Evolutionary conservation across 495 filamentous ascomycete genomes (phyloP).

Genomic region (Podospora didyma): DNA sequence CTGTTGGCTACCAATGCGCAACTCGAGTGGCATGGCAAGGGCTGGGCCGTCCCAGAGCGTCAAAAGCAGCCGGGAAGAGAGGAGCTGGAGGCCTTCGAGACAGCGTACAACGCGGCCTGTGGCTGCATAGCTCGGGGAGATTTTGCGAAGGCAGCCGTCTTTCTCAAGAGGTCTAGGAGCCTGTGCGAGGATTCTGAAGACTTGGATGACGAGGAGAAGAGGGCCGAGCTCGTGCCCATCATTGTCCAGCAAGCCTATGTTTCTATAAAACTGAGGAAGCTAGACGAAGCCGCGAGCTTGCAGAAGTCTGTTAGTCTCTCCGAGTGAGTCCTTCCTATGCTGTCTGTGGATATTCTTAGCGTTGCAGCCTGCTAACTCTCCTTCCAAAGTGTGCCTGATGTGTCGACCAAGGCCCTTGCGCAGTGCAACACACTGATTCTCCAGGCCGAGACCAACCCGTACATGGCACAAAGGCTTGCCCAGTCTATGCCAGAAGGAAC

Average conservation of each 20-base stretch:
- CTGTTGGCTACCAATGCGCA: conserved; percentile 75
- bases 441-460: conserved; percentile 66
- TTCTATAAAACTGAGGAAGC: conserved; percentile 64
- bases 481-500: conserved; percentile 53
- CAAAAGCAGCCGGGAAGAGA: conserved; percentile 59
- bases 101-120: conserved; percentile 89
- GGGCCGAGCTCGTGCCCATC: conserved; percentile 79
- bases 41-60: conserved; percentile 30
- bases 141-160: conserved; percentile 65
- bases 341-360: background rate
- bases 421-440: conserved; percentile 71
- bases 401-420: conserved; percentile 71
- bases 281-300: conserved; percentile 66
- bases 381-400: conserved; percentile 63
- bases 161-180: conserved; percentile 82
- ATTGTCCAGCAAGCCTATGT: conserved; percentile 83
- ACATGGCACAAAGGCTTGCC: conserved; percentile 64
- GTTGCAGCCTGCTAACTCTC: conserved; percentile 5
- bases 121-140: conserved; percentile 77
- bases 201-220: conserved; percentile 76
- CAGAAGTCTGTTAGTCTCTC: conserved; percentile 53
- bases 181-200: conserved; percentile 83
- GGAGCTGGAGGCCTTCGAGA: conserved; percentile 89
- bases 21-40: conserved; percentile 71
- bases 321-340: conserved; percentile 27